Evolutionary conservation across 2,329 filamentous ascomycete genomes (phyloP).

Genomic region (Clarireedia monteithiana): DNA sequence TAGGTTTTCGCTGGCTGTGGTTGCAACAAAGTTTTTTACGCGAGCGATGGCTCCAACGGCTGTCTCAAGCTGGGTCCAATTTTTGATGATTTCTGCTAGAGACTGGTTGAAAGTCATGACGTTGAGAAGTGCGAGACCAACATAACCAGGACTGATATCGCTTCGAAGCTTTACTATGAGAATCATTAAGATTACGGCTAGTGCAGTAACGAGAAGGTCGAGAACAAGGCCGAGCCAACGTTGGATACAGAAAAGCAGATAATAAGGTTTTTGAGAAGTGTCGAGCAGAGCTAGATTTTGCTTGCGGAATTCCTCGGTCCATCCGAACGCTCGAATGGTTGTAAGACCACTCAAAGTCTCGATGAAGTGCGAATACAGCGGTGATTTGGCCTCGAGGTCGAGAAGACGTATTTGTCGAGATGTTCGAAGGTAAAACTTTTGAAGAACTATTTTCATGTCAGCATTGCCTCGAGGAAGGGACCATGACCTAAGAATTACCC

Average conservation of each 20-base stretch:
- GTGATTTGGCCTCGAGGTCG: slow-evolving; percentile 38
- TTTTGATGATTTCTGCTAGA: slow-evolving; percentile 18
- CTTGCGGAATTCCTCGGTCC: slow-evolving; percentile 24
- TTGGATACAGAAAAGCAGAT: slow-evolving; percentile 49
- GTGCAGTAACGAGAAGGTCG: slow-evolving; percentile 18
- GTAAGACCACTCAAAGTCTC: slow-evolving; percentile 38
- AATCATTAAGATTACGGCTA: slow-evolving; percentile 29
- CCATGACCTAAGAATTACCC: not conserved
- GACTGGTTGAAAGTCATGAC: slow-evolving; percentile 23
- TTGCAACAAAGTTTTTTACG: slow-evolving; percentile 13
- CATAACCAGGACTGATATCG: slow-evolving; percentile 21
- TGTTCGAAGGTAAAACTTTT: slow-evolving; percentile 40
- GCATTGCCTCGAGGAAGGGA: not conserved
- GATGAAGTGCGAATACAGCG: slow-evolving; percentile 41
- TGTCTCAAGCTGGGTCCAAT: slow-evolving; percentile 25
- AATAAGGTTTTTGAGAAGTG: slow-evolving; percentile 48
- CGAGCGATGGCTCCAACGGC: slow-evolving; percentile 23
- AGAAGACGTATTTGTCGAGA: slow-evolving; percentile 42
- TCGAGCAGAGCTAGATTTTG: slow-evolving; percentile 42
- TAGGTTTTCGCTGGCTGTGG: slow-evolving; percentile 16
- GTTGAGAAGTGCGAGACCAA: slow-evolving; percentile 28
- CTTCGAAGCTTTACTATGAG: slow-evolving; percentile 29
- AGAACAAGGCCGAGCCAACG: slow-evolving; percentile 45
- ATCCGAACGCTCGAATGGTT: slow-evolving; percentile 40
- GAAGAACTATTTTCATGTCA: slow-evolving; percentile 17